Evolutionary conservation across 345 rosid genomes (phyloP).

Genomic region (Psidium friedrichsthalianum): DNA sequence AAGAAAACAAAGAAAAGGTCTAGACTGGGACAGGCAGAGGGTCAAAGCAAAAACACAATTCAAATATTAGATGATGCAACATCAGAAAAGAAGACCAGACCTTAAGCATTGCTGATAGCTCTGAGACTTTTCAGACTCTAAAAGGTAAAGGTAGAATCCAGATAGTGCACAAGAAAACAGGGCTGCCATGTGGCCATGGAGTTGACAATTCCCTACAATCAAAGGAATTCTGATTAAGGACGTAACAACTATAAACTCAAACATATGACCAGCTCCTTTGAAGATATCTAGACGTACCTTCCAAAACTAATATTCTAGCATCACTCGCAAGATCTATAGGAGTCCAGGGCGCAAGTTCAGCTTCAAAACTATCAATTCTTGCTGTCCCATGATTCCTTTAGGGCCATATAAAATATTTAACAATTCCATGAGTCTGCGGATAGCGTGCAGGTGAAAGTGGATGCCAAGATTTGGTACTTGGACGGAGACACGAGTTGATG

Average conservation of each 20-base stretch:
- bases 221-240: constrained; percentile 1
- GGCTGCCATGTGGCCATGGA: constrained; percentile 91
- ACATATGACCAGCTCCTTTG: constrained; percentile 8
- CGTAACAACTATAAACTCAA: constrained; percentile 1
- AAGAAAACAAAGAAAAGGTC: background rate
- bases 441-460: constrained; percentile 91
- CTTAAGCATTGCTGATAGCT: constrained; percentile 81
- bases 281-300: constrained; percentile 36
- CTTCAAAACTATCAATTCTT: constrained; percentile 45
- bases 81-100: constrained; percentile 23
- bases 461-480: constrained; percentile 96
- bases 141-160: constrained; percentile 73
- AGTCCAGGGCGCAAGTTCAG: constrained; percentile 51
- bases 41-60: background rate
- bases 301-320: constrained; percentile 94
- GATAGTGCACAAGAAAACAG: constrained; percentile 80
- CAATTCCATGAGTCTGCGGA: constrained; percentile 58
- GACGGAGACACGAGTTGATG: constrained; percentile 80
- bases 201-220: constrained; percentile 83
- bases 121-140: constrained; percentile 73
- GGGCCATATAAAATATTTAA: constrained; percentile 41
- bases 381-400: constrained; percentile 51
- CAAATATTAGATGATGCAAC: background rate
- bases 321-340: constrained; percentile 58
- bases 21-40: background rate